Evolutionary conservation across 148 eudicot species (phyloP), one percentile per base, ranked within the genome.

Genomic region (Spergularia bocconei): DNA sequence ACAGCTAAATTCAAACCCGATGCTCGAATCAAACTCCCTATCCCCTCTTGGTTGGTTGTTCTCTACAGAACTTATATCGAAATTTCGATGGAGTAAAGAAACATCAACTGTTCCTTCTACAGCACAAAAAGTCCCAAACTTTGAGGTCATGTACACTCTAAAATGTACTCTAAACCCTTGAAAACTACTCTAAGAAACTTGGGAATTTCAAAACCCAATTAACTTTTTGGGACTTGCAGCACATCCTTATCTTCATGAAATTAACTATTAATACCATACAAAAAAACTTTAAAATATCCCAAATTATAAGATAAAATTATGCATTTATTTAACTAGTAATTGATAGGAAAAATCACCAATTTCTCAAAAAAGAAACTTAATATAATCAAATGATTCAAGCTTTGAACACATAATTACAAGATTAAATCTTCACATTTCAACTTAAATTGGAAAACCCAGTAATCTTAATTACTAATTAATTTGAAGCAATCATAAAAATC

Each of bases 151-250:
- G 20, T 52, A 23, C 12, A 48, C 0, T 44, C 48, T 6, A 44
- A 44, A 6, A 44, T 44, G 48, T 44, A 44, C 48, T 44, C 48
- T 44, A 44, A 44, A 44, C 61, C 52, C 75, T 3, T 23, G 3
- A 41, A 39, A 73, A 68, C 55, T 59, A n/a, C n/a, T n/a, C n/a
- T n/a, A 73, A 73, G 62, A 48, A 66, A 78, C 17, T 4, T 10
- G 48, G 50, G 11, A 73, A 48, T 1, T 53, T 13, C 63, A 17
- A 17, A 71, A 47, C 19, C 75, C 69, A 8, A 76, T 5, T 5
- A 57, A 48, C 41, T 51, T 80, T 75, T 80, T 19, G 79, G 63
- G 25, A 80, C 71, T 71, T 71, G 76, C 7, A 75, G 67, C 69
- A 58, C 72, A 33, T 47, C 10, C 7, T 75, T 6, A 6, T 44